Base-by-base conservation (phyloP, 2,329 filamentous ascomycete genomes). In the Colletotrichum sojae region DNA sequence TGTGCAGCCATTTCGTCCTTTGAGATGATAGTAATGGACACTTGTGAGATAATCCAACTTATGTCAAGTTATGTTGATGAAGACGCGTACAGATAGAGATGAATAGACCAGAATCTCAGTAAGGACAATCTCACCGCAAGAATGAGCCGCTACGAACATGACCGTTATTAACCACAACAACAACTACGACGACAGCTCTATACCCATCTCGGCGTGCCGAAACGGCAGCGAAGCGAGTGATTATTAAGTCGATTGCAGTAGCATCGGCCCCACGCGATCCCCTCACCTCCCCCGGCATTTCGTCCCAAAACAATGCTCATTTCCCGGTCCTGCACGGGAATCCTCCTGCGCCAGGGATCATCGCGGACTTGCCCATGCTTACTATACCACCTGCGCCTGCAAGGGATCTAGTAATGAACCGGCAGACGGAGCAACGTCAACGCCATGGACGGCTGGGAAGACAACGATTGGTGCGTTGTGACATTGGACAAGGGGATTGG, bases 241-340 rank as follows among this genome's bases (percentile, higher is more conserved):
- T 59, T 48, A 12, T 58, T 25, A 15, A 43, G 22, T 65, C 65
- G 3, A 15, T 15, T 15, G 13, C 40, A 43, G 13, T 43, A 43
- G 61, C 61, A 68, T 54, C 54, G 20, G 54, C 55, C 62, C 62
- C 62, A 52, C 55, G 61, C 36, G 9, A 10, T 31, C 55, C 12
- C 43, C 60, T 68, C 48, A 49, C 6, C 18, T 36, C 31, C 31
- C 9, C 9, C 18, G 18, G 46, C 63, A 31, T 63, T 52, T 56
- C 64, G 31, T 52, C 52, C 22, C 36, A 58, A 36, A 48, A 49
- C 43, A 31, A 61, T 66, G 8, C 49, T 66, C 64, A 57, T 67
- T 58, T 63, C 59, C 53, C 53, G 15, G 22, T n/a, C 25, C 25
- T 58, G 31, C 54, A 20, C n/a, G 54, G 53, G 46, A 45, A 65